Evolutionary conservation across 768 basidiomycete genomes (phyloP).

Genomic region (Phlebiopsis flavidoalba): DNA sequence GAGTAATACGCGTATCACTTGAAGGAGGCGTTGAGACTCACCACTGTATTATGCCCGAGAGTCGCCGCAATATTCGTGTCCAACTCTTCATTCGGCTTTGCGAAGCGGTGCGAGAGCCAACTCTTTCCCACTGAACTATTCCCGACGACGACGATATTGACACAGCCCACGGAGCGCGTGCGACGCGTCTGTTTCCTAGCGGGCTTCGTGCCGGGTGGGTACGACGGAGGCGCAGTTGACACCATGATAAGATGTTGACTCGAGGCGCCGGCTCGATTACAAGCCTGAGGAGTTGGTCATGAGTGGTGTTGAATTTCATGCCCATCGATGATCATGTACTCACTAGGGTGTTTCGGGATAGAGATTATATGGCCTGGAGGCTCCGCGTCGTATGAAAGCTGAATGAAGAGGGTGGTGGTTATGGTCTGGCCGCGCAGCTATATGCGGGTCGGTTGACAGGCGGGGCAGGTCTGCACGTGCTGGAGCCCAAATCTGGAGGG

Average conservation of each 20-base stretch:
- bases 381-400: too few species aligned
- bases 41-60: slow-evolving; percentile 81
- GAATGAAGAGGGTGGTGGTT: too few species aligned
- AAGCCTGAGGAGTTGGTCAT: too few species aligned
- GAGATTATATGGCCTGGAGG: too few species aligned
- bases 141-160: slow-evolving; percentile 80
- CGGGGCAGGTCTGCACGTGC: too few species aligned
- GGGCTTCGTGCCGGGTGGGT: background rate
- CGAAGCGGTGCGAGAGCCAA: slow-evolving; percentile 88
- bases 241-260: background rate
- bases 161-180: slow-evolving; percentile 14
- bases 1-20: background rate
- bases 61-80: slow-evolving; percentile 80
- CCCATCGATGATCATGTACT: too few species aligned
- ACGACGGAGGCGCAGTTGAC: background rate
- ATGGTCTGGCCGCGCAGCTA: too few species aligned
- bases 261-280: too few species aligned
- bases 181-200: background rate
- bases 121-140: slow-evolving; percentile 94
- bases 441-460: too few species aligned
- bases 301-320: too few species aligned
- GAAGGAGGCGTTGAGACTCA: slow-evolving; percentile 30
- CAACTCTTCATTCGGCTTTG: slow-evolving; percentile 85
- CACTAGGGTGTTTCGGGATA: too few species aligned
- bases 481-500: too few species aligned